phyloP scores from a whole-genome alignment of 768 basidiomycete species.

The Termitomyces sp. region DNA sequence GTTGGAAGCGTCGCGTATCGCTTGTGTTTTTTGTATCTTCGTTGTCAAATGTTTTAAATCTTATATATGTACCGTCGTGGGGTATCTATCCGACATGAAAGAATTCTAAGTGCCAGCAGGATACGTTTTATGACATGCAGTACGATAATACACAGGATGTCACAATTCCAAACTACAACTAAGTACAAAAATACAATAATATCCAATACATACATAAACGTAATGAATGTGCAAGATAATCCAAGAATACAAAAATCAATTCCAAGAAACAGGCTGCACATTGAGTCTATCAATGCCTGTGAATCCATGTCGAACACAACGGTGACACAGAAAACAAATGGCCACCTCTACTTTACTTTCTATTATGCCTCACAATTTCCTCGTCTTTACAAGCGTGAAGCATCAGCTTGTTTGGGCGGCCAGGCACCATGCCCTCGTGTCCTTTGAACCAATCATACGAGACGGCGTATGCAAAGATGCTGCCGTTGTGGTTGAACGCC shows the following conservation, averaged over 20 bases:
- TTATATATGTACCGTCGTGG: neutral
- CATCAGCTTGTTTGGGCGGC: constrained; percentile 76
- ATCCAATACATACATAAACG: neutral
- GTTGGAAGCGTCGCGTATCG: neutral
- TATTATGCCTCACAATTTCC: constrained; percentile 62
- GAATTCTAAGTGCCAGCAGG: neutral
- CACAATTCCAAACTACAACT: neutral
- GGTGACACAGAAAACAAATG: neutral
- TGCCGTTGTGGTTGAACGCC: constrained; percentile 83
- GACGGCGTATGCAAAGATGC: constrained; percentile 86
- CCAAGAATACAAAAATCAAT: neutral
- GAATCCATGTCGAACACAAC: neutral
- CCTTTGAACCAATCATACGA: constrained; percentile 96
- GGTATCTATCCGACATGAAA: too few relatives aligned
- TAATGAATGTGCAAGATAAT: neutral
- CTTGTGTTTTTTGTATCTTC: neutral
- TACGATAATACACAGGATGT: too few relatives aligned
- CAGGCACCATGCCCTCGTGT: constrained; percentile 75
- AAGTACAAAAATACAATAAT: neutral
- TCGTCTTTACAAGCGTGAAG: constrained; percentile 83
- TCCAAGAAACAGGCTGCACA: neutral
- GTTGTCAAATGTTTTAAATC: neutral
- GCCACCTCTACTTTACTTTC: neutral
- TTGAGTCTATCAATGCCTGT: neutral
- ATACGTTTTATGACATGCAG: too few relatives aligned